Percentiles rank a stretch among this genome's conserved stretches.
These are phyloP conservation scores for Globisporangium lucens DNA, from an alignment of 352 stramenopile species.

Conservation along the genomic window DNA sequence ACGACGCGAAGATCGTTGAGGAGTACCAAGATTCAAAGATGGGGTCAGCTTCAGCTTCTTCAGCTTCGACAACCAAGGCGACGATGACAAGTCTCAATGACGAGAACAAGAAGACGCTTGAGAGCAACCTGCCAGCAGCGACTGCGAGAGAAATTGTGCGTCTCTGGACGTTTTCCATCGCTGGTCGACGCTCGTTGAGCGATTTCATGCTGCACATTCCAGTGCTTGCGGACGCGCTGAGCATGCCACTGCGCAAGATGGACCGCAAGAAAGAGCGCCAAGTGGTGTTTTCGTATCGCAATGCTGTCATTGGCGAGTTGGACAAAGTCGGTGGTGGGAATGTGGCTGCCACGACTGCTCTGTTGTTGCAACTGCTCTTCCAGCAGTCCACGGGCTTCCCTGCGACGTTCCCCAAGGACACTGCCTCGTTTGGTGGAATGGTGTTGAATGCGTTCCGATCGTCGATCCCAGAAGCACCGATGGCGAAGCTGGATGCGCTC, in stretches of 20 bases:
- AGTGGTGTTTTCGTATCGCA: constrained; percentile 60
- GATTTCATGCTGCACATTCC: constrained; percentile 66
- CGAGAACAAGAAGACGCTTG: constrained; percentile 61
- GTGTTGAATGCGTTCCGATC: constrained; percentile 43
- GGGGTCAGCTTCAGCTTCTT: neutral
- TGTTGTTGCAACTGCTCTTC: constrained; percentile 62
- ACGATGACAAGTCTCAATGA: constrained; percentile 43
- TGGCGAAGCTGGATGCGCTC: constrained; percentile 29
- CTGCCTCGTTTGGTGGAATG: constrained; percentile 30
- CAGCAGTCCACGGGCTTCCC: constrained; percentile 61
- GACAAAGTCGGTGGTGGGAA: constrained; percentile 29
- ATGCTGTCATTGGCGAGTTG: constrained; percentile 41
- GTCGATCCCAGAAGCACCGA: constrained; percentile 32
- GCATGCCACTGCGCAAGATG: constrained; percentile 73
- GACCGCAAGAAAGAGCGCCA: constrained; percentile 85
- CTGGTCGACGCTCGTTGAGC: constrained; percentile 48
- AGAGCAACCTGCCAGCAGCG: constrained; percentile 47
- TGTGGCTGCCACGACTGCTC: constrained; percentile 26
- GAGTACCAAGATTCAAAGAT: neutral
- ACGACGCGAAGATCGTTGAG: constrained; percentile 3
- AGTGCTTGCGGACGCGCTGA: constrained; percentile 54
- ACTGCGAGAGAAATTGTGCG: constrained; percentile 52
- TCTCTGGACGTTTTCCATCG: constrained; percentile 67
- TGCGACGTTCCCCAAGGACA: constrained; percentile 38
- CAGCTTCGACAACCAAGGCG: neutral